Base-by-base conservation (phyloP, 345 rosid species). In the Angophora floribunda region DNA sequence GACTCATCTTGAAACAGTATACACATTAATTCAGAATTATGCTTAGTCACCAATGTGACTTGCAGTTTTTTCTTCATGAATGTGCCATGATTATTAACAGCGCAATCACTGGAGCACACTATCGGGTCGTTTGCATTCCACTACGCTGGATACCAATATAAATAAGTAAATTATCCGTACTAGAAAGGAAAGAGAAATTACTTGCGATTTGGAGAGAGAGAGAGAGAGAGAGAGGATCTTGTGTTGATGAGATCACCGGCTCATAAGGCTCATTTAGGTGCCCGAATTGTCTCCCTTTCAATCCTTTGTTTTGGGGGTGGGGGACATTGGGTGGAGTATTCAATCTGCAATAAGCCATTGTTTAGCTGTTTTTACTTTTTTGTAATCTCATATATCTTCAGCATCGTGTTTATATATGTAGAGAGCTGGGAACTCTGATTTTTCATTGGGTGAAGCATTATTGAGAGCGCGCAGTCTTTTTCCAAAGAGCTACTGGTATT, bases 401-500 rank as follows among this genome's bases (percentile, higher is more conserved):
- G 47, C 36, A 13, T 19, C 12, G 47, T 75, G 13, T 57, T 89
- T 92, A 87, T 88, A 79, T 85, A 4, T 87, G 91, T 88, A 98
- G 99, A 93, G 90, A 86, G 91, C 90, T 90, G 94, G 93, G 91
- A 95, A 91, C 88, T 86, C 90, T 75, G 89, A 86, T 52, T 57
- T 89, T 51, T 90, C 97, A 82, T 88, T 98, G 80, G 99, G 99
- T 28, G 91, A 94, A 91, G 95, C 95, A 87, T 52, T 96, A 85
- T 89, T 98, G 87, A 91, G 88, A 93, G 94, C 94, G 88, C 96
- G 97, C 86, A 92, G 98, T 91, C 94, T 96, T 90, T 95, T 95
- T 93, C 89, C 95, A 86, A 96, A 93, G 92, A 94, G 92, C 92
- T 97, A 97, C 94, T 97, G 99, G 99, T 98, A 98, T 92, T 98